Evolutionary conservation across 2,329 filamentous ascomycete genomes (phyloP).

Genomic region (Aphanoascus verrucosus): DNA sequence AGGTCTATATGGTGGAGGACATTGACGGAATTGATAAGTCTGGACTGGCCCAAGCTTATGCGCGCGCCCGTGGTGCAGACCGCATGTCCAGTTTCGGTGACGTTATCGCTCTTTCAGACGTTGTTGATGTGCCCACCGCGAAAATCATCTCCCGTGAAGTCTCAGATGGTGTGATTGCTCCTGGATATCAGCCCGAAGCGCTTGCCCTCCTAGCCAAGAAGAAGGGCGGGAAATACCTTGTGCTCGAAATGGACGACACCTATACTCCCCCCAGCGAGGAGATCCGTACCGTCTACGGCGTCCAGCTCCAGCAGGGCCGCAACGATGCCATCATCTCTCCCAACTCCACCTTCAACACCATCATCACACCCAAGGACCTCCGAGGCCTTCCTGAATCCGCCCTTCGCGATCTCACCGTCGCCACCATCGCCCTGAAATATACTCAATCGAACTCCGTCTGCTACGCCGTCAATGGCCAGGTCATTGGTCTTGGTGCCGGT

Average conservation of each 20-base stretch:
- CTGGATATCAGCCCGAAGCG: constrained; percentile 72
- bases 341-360: constrained; percentile 65
- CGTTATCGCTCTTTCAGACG: constrained; percentile 81
- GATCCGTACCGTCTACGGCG: constrained; percentile 77
- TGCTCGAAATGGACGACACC: constrained; percentile 84
- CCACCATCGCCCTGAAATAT: constrained; percentile 96
- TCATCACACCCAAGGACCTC: constrained; percentile 77
- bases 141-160: constrained; percentile 98
- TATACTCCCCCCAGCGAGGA: constrained; percentile 68
- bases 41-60: constrained; percentile 83
- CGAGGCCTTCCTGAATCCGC: constrained; percentile 65
- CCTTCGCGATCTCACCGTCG: constrained; percentile 80
- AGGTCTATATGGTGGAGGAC: constrained; percentile 97
- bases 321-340: constrained; percentile 84
- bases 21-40: constrained; percentile 82
- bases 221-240: constrained; percentile 94
- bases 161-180: constrained; percentile 90
- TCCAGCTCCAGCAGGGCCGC: constrained; percentile 79
- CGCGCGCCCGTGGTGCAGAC: constrained; percentile 87
- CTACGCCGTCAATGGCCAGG: constrained; percentile 87
- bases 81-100: constrained; percentile 99
- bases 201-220: constrained; percentile 92
- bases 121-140: constrained; percentile 84
- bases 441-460: constrained; percentile 98
- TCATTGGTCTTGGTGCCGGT: constrained; percentile 86